Conservation (phyloP, 1,284 basidiomycete genomes). For the Apiotrichum mycotoxinovorans region DNA sequence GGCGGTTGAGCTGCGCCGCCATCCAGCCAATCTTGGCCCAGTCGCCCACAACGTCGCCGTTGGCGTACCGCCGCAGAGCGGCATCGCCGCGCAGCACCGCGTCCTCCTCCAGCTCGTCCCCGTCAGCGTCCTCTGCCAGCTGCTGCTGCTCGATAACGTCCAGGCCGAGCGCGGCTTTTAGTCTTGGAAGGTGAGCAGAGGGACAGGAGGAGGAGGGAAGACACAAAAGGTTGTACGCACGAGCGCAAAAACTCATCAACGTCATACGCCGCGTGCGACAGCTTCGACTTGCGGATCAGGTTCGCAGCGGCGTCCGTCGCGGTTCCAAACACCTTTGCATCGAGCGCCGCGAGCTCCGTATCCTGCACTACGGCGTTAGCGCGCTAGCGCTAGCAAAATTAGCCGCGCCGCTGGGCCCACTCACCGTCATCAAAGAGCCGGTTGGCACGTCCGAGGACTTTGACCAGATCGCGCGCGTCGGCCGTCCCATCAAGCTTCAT, state of each 20-base stretch:
- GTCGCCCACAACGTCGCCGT: constrained; percentile 29
- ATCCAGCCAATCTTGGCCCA: constrained; percentile 50
- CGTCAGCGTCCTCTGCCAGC: constrained; percentile 31
- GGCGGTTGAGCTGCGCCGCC: constrained; percentile 40
- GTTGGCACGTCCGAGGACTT: constrained; percentile 8
- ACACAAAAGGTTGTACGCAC: neutral
- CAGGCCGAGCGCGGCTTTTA: constrained; percentile 36
- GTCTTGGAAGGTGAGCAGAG: constrained; percentile 14
- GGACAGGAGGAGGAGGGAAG: neutral
- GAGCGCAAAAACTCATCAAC: constrained; percentile 49
- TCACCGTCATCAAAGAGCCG: constrained; percentile 29
- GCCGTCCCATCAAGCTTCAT: neutral
- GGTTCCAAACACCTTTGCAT: constrained; percentile 34
- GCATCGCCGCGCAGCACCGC: neutral
- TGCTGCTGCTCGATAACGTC: constrained; percentile 23
- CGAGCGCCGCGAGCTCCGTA: constrained; percentile 34
- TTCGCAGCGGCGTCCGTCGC: constrained; percentile 31
- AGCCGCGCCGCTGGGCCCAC: too few species aligned
- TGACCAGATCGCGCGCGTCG: neutral
- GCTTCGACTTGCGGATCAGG: constrained; percentile 44
- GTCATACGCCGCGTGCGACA: constrained; percentile 50
- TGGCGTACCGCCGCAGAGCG: neutral
- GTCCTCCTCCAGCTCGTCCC: constrained; percentile 30
- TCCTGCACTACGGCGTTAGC: constrained; percentile 26
- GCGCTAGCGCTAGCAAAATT: neutral